These are phyloP conservation scores for Globisporangium irregulare DNA, from an alignment of 352 stramenopile genomes.

Conservation along the genomic window DNA sequence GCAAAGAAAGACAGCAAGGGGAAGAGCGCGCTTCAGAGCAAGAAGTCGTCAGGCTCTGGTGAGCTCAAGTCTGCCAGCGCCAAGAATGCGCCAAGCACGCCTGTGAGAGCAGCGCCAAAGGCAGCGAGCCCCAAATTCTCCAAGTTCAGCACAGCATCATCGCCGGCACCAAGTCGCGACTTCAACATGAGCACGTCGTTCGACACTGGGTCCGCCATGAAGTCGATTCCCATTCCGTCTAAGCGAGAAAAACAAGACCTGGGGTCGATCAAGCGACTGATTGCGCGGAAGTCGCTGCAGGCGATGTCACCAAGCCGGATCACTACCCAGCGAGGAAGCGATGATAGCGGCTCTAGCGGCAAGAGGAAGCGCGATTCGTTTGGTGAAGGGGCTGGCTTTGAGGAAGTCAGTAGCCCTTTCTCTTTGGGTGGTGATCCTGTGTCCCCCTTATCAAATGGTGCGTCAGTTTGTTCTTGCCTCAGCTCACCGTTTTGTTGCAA, in stretches of 20 bases:
- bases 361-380: constrained; percentile 32
- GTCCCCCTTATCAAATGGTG: constrained; percentile 69
- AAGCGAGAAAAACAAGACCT: constrained; percentile 22
- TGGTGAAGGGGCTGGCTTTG: constrained; percentile 29
- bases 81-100: constrained; percentile 1
- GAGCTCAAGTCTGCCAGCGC: background rate
- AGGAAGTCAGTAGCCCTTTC: constrained; percentile 50
- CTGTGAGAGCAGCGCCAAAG: constrained; percentile 1
- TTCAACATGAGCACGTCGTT: constrained; percentile 23
- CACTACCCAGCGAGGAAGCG: background rate
- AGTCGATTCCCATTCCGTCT: constrained; percentile 25
- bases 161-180: constrained; percentile 18
- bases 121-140: constrained; percentile 17
- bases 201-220: constrained; percentile 24
- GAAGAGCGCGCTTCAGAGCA: background rate
- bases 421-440: constrained; percentile 52
- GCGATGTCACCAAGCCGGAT: constrained; percentile 7
- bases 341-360: background rate
- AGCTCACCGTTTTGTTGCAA: background rate
- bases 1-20: constrained; percentile 1
- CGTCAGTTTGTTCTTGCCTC: constrained; percentile 8
- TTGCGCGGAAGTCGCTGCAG: constrained; percentile 18
- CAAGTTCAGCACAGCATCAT: constrained; percentile 20
- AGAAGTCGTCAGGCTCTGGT: background rate
- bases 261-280: constrained; percentile 11